phyloP scores from a whole-genome alignment of 2,329 filamentous ascomycete species.

The Aspergillus ruber region DNA sequence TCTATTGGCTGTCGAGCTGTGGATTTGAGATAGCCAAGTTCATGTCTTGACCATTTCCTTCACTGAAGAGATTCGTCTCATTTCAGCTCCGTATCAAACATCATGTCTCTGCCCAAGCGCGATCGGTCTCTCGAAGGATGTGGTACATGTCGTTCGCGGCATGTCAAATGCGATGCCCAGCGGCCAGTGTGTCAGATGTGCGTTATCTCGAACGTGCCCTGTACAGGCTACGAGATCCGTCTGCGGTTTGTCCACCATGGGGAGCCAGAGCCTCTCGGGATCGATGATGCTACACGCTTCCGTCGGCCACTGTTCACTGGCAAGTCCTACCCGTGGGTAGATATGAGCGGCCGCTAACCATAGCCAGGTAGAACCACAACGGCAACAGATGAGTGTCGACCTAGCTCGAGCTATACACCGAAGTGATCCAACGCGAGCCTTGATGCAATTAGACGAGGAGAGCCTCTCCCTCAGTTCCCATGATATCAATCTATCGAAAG shows the following conservation, averaged over 20 bases:
- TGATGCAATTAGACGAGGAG: conserved; percentile 25
- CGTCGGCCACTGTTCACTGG: conserved; percentile 39
- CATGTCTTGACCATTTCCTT: background rate
- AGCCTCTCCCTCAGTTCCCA: conserved; percentile 4
- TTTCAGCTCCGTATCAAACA: background rate
- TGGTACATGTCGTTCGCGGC: conserved; percentile 32
- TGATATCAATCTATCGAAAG: no score
- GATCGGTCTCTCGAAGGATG: conserved; percentile 5
- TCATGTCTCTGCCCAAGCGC: background rate
- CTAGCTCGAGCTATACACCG: conserved; percentile 24
- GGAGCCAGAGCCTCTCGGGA: background rate
- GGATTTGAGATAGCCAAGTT: background rate
- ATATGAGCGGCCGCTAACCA: background rate
- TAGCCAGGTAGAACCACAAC: conserved; percentile 20
- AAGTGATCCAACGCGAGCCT: conserved; percentile 15
- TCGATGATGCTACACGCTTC: conserved; percentile 21
- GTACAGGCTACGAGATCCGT: conserved; percentile 36
- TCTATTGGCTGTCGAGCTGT: no score
- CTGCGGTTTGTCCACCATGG: conserved; percentile 31
- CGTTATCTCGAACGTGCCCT: conserved; percentile 26
- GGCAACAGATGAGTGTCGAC: conserved; percentile 30
- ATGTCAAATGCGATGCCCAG: conserved; percentile 42
- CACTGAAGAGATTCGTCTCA: background rate
- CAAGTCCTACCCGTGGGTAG: background rate
- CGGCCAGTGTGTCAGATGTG: conserved; percentile 37